A percentile compares a stretch with the other conserved stretches of the same genome.
Evolutionary conservation across 2,329 filamentous ascomycete species (phyloP).

Genomic region (Calonectria leucothoes): DNA sequence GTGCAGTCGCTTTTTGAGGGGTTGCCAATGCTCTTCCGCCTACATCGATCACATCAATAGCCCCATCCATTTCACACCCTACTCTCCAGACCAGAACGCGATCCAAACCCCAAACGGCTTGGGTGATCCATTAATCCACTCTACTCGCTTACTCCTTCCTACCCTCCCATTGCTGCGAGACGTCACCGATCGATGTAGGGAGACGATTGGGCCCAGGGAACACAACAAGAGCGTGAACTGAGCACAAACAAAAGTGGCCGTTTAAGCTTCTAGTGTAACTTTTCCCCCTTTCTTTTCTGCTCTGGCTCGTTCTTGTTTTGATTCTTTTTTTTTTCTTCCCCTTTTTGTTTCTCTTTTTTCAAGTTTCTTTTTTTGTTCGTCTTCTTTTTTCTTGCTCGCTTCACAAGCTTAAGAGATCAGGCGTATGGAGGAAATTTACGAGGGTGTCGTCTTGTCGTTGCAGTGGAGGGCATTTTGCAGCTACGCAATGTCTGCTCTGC

Average conservation of each 20-base stretch:
- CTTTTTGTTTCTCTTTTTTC: conserved; percentile 23
- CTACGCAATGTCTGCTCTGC: neutral
- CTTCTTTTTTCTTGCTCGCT: conserved; percentile 25
- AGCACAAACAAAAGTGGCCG: conserved; percentile 31
- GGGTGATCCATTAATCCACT: conserved; percentile 25
- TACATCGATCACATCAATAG: conserved; percentile 14
- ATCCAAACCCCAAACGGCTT: conserved; percentile 19
- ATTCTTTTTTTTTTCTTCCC: conserved; percentile 26
- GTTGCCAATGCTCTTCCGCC: conserved; percentile 12
- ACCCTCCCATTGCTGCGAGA: neutral
- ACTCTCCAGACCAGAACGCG: neutral
- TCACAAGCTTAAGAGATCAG: conserved; percentile 21
- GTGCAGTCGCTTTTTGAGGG: conserved; percentile 13
- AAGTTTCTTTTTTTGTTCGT: conserved; percentile 9
- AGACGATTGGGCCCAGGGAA: neutral
- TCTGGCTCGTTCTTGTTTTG: conserved; percentile 26
- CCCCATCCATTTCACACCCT: conserved; percentile 16
- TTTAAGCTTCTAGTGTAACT: conserved; percentile 41
- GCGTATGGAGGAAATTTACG: conserved; percentile 25
- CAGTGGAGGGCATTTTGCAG: neutral
- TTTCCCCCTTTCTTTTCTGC: conserved; percentile 29
- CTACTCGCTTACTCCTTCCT: conserved; percentile 18
- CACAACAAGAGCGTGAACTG: conserved; percentile 14
- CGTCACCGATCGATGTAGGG: conserved; percentile 10
- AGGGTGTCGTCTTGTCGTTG: conserved; percentile 22